phyloP scores from a whole-genome alignment of 345 rosid genomes.

The Ricinus communis region DNA sequence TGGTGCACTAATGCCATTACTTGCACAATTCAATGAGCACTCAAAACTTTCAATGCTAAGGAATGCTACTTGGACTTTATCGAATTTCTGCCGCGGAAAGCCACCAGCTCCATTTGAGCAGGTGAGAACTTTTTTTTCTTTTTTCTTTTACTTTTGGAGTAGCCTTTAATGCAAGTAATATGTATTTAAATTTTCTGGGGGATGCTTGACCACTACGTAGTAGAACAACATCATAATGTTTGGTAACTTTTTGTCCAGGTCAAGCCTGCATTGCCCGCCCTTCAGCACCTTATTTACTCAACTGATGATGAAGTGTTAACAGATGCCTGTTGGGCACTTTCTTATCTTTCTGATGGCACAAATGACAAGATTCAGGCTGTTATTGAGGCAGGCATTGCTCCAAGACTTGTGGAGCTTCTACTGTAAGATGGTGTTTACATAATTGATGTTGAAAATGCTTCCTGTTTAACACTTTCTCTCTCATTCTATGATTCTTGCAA shows the following conservation, averaged over 20 bases:
- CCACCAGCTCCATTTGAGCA: constrained; percentile 60
- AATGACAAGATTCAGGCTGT: constrained; percentile 91
- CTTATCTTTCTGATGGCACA: constrained; percentile 76
- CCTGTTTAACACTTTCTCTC: not conserved
- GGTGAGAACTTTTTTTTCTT: constrained; percentile 15
- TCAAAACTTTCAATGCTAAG: constrained; percentile 57
- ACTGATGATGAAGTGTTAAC: constrained; percentile 87
- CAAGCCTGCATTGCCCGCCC: constrained; percentile 74
- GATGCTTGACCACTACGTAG: not conserved
- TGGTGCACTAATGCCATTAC: constrained; percentile 52
- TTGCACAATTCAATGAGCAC: constrained; percentile 49
- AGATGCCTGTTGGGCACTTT: constrained; percentile 89
- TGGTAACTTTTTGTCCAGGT: constrained; percentile 42
- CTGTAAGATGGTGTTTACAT: constrained; percentile 40
- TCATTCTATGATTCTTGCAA: not conserved
- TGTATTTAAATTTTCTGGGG: not conserved
- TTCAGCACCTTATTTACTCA: constrained; percentile 64
- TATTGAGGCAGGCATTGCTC: constrained; percentile 72
- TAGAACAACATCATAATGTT: too few species aligned
- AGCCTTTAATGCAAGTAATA: not conserved
- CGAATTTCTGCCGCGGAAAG: constrained; percentile 60
- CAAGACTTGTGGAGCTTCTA: constrained; percentile 80
- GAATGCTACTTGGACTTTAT: constrained; percentile 62
- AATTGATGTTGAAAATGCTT: not conserved
- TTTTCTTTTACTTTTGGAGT: not conserved